Conservation (phyloP, 108 stramenopile genomes). For the Cyclotella cryptica region DNA sequence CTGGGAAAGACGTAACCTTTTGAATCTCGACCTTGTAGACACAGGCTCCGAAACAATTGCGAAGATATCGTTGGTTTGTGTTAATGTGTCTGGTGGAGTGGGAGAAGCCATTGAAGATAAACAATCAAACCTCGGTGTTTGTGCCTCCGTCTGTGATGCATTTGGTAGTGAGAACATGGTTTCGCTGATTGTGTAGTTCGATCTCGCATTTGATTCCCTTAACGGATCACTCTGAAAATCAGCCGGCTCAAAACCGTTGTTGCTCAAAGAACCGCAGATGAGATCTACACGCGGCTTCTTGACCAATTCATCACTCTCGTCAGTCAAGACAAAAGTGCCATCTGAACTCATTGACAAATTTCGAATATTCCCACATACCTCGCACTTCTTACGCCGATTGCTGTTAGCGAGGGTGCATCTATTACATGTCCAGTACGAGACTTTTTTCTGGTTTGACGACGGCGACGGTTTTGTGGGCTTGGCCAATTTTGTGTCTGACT, state of each 20-base stretch:
- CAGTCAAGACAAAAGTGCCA: conserved; percentile 20
- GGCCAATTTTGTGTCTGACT: not conserved
- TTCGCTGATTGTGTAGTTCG: not conserved
- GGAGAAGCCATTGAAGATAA: not conserved
- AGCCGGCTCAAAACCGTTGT: not conserved
- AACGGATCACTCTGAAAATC: not conserved
- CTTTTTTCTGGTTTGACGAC: not conserved
- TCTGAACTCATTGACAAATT: conserved; percentile 15
- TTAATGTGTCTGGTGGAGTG: not conserved
- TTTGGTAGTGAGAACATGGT: not conserved
- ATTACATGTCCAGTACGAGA: conserved; percentile 34
- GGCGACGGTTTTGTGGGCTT: not conserved
- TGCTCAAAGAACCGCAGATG: not conserved
- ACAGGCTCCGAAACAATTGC: conserved; percentile 31
- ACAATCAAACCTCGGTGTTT: too few relatives aligned
- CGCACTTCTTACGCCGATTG: conserved; percentile 42
- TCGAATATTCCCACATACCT: conserved; percentile 36
- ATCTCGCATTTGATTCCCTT: too few relatives aligned
- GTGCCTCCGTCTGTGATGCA: not conserved
- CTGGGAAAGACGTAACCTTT: conserved; percentile 15
- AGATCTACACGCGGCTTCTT: not conserved
- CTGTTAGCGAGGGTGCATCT: conserved; percentile 42
- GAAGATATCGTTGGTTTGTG: not conserved
- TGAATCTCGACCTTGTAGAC: conserved; percentile 34
- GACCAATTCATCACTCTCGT: conserved; percentile 11